Conservation (phyloP, 805 yeast species). For the Metschnikowia lochheadii region DNA sequence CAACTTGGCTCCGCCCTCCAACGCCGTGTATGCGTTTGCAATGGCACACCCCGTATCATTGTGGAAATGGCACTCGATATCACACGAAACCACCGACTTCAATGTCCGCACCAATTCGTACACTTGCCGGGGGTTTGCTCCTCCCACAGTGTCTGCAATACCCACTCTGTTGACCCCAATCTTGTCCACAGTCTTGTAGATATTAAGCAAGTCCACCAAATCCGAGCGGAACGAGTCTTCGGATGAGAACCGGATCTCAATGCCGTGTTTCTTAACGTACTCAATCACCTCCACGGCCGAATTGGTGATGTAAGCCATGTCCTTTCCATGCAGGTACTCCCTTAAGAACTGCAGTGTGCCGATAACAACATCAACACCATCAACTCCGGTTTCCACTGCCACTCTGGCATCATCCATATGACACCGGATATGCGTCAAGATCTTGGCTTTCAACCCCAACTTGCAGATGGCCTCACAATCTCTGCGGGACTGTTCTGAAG, state of each 20-base stretch:
- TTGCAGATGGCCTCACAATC: conserved; percentile 99
- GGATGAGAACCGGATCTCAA: conserved; percentile 93
- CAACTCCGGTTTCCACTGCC: conserved; percentile 98
- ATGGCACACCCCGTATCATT: conserved; percentile 99
- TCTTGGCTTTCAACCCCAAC: conserved; percentile 91
- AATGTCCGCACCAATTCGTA: conserved; percentile 93
- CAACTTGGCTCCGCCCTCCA: conserved; percentile 95
- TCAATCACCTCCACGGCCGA: conserved; percentile 95
- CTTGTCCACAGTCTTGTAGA: conserved; percentile 93
- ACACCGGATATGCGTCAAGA: conserved; percentile 94
- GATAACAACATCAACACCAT: conserved; percentile 97
- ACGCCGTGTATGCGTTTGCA: conserved; percentile 96
- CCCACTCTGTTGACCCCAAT: conserved; percentile 98
- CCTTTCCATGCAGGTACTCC: conserved; percentile 95
- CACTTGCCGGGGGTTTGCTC: conserved; percentile 99
- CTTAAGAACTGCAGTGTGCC: conserved; percentile 95
- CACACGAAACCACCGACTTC: conserved; percentile 90
- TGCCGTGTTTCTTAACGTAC: conserved; percentile 93
- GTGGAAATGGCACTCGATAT: conserved; percentile 98
- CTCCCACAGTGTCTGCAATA: conserved; percentile 98
- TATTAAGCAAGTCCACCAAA: conserved; percentile 89
- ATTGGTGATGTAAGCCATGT: conserved; percentile 96
- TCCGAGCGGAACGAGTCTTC: conserved; percentile 98
- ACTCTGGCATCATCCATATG: conserved; percentile 98
- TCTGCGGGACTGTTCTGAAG: conserved; percentile 84